Base-by-base conservation (phyloP, 768 basidiomycete genomes). In the Mycena indigotica region DNA sequence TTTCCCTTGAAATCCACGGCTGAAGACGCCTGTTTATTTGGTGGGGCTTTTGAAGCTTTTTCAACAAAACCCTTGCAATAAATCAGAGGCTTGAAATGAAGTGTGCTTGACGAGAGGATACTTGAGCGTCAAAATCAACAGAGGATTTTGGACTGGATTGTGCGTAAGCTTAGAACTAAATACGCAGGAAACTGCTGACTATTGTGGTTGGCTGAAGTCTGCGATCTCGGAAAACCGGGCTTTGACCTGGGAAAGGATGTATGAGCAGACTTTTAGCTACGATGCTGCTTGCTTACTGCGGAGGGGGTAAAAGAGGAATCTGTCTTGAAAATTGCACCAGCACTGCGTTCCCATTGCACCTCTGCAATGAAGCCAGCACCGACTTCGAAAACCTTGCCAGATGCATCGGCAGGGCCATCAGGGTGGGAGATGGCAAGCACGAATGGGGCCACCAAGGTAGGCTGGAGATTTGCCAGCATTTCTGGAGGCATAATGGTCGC, bases 401-500 rank as follows among this genome's bases (percentile, higher is more conserved):
- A 86, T 0, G 86, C 88, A 57, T 91, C 41, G 13, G 41, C 87
- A 15, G 86, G 84, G 1, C 86, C 91, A 54, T 95, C 85, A 16
- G 92, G 92, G 58, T 96, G 92, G 57, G 86, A 88, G 16, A 98
- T 80, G 8, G 91, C 94, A 12, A 81, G 87, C 28, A 98, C 95
- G 63, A 98, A 86, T 1, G 97, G 96, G 1, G 93, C 94, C 48
- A 99, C 88, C 59, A 88, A 93, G 68, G 91, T 90, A 13, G 97
- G 97, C 87, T 93, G 87, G 38, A 97, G 75, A 66, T 91, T 89
- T n/a, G 83, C 88, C 53, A 98, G 83, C 83, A 97, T 86, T 55
- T 98, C 96, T 21, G 90, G 88, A 10, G 96, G 91, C 90, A 98
- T 92, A 64, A 95, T 78, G 0, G 94, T 97, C 67, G 88, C 95